Evolutionary conservation across 2,329 filamentous ascomycete genomes (phyloP).

Genomic region (Mycosphaerelloides madeirae): DNA sequence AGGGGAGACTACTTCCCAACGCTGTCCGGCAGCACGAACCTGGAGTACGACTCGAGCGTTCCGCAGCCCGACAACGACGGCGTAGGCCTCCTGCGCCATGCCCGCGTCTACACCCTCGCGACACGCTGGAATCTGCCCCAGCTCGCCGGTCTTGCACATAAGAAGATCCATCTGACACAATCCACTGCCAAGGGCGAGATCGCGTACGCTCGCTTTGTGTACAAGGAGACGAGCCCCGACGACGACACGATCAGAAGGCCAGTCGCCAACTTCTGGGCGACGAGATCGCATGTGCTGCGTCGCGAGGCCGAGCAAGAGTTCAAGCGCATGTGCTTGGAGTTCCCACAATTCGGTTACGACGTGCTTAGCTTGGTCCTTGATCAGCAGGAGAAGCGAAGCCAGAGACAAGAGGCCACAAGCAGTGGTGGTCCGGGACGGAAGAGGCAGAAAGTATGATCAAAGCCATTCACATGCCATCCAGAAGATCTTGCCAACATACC

Average conservation of each 20-base stretch:
- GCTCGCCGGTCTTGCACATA: conserved; percentile 72
- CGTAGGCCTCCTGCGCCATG: conserved; percentile 79
- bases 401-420: conserved; percentile 35
- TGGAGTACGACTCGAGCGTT: conserved; percentile 64
- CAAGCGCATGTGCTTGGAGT: conserved; percentile 77
- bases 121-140: conserved; percentile 64
- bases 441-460: conserved; percentile 30
- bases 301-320: conserved; percentile 85
- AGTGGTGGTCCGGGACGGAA: conserved; percentile 35
- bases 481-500: background rate
- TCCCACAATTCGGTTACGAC: conserved; percentile 88
- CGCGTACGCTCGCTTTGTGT: conserved; percentile 84
- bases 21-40: conserved; percentile 53
- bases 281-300: conserved; percentile 71
- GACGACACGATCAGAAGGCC: conserved; percentile 73
- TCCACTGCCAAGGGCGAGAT: conserved; percentile 87
- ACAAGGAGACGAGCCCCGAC: conserved; percentile 65
- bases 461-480: conserved; percentile 1
- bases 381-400: conserved; percentile 44
- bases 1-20: conserved; percentile 80
- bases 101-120: conserved; percentile 82
- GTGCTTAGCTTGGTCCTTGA: conserved; percentile 65
- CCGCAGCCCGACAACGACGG: conserved; percentile 71
- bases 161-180: conserved; percentile 88
- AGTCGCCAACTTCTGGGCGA: conserved; percentile 87